These are phyloP conservation scores for Aspergillus sp. DNA, from an alignment of 2,329 filamentous ascomycete species.

Conservation along the genomic window DNA sequence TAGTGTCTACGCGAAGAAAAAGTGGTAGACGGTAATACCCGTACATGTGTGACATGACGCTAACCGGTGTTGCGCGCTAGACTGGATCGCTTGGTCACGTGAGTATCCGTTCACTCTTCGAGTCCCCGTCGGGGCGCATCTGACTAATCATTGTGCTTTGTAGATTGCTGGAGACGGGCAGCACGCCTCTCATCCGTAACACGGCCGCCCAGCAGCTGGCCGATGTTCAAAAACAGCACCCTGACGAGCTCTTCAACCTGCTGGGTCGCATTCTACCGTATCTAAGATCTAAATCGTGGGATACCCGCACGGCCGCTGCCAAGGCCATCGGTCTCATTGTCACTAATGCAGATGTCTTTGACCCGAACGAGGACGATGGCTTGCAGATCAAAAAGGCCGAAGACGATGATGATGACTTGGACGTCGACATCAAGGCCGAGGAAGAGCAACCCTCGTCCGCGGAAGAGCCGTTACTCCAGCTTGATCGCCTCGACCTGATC, in stretches of 20 bases:
- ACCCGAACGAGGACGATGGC: slow-evolving; percentile 78
- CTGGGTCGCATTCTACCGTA: slow-evolving; percentile 94
- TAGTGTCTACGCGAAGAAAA: slow-evolving; percentile 13
- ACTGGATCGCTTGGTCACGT: slow-evolving; percentile 85
- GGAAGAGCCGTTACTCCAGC: slow-evolving; percentile 63
- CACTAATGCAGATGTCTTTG: slow-evolving; percentile 80
- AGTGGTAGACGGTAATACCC: slow-evolving; percentile 5
- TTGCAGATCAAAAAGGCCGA: slow-evolving; percentile 50
- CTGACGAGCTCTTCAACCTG: slow-evolving; percentile 95
- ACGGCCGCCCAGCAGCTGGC: slow-evolving; percentile 95
- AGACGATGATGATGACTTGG: slow-evolving; percentile 49
- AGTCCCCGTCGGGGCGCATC: slow-evolving; percentile 7
- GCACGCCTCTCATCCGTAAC: slow-evolving; percentile 91
- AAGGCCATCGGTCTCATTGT: slow-evolving; percentile 94
- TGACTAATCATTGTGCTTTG: slow-evolving; percentile 23
- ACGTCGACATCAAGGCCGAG: slow-evolving; percentile 38
- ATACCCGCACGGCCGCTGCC: slow-evolving; percentile 88
- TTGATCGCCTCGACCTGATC: slow-evolving; percentile 74
- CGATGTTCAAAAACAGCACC: slow-evolving; percentile 97
- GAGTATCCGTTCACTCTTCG: slow-evolving; percentile 47
- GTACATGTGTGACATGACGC: slow-evolving; percentile 24
- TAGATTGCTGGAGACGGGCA: slow-evolving; percentile 94
- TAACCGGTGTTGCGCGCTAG: slow-evolving; percentile 47
- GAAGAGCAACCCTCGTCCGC: slow-evolving; percentile 36
- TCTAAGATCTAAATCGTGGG: slow-evolving; percentile 92